Evolutionary conservation across 139 green algal species (phyloP).

Genomic region (Chlamydomonas sphaeroides): DNA sequence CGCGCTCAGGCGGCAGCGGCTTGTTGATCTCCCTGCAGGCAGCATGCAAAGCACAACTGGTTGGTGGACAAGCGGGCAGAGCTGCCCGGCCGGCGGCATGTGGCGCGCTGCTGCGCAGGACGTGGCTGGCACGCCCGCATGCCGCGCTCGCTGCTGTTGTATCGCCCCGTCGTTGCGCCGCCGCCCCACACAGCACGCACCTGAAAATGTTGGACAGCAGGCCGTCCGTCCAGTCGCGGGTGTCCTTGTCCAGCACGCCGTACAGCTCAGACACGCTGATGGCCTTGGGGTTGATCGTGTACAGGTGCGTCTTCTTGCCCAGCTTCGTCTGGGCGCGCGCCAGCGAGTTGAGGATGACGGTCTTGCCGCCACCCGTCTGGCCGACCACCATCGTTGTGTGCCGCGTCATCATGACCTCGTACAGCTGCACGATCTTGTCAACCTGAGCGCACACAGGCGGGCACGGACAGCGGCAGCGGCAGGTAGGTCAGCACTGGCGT

Average conservation of each 20-base stretch:
- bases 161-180: no score
- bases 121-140: no score
- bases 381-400: constrained; percentile 92
- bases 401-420: constrained; percentile 87
- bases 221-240: constrained; percentile 87
- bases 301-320: constrained; percentile 80
- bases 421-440: constrained; percentile 90
- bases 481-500: no score
- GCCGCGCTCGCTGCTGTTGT: no score
- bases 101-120: no score
- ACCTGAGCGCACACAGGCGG: constrained; percentile 57
- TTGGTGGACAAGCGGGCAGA: no score
- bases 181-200: no score
- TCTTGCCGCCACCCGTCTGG: constrained; percentile 88
- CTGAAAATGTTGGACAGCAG: constrained; percentile 84
- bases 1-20: constrained; percentile 67
- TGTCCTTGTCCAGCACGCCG: constrained; percentile 84
- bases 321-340: constrained; percentile 78
- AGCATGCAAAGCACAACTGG: no score
- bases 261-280: constrained; percentile 81
- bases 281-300: constrained; percentile 85
- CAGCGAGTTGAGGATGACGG: constrained; percentile 86
- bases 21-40: constrained; percentile 75
- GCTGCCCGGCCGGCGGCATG: no score
- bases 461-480: no score